These are phyloP conservation scores for Colletotrichum sp. DNA, from an alignment of 2,329 filamentous ascomycete species.

Conservation along the genomic window DNA sequence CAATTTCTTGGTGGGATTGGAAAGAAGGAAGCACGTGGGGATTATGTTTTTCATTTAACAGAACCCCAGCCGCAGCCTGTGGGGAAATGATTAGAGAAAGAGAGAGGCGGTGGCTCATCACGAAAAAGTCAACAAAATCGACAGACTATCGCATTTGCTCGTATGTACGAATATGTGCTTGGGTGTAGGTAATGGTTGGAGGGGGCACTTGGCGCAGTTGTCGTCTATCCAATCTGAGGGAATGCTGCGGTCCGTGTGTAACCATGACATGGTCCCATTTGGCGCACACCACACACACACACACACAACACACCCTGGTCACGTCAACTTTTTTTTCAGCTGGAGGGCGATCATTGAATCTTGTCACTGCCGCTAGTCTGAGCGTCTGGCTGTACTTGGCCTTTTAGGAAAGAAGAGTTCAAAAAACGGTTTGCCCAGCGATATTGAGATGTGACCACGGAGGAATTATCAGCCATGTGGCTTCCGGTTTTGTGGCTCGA, in stretches of 20 bases:
- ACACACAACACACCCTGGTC: neutral
- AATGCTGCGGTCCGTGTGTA: neutral
- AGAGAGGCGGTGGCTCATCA: constrained; percentile 13
- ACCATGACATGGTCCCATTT: neutral
- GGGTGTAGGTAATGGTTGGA: neutral
- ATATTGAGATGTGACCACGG: neutral
- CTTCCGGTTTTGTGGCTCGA: neutral
- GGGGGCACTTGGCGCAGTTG: neutral
- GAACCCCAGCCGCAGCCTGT: neutral
- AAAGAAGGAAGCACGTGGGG: neutral
- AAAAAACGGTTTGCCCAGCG: neutral
- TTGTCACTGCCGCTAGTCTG: neutral
- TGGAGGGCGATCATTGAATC: neutral
- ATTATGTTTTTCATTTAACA: neutral
- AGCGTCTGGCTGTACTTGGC: neutral
- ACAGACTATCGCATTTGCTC: constrained; percentile 2
- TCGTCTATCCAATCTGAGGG: neutral
- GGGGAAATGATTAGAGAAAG: neutral
- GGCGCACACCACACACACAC: neutral
- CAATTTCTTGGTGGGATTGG: neutral
- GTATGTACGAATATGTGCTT: neutral
- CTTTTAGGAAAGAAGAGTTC: neutral
- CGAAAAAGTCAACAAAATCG: neutral
- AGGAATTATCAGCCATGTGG: neutral
- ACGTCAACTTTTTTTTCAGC: neutral